These are phyloP conservation scores for Ceratopteris richardii DNA, from an alignment of 75 land plant genomes.

Conservation along the genomic window DNA sequence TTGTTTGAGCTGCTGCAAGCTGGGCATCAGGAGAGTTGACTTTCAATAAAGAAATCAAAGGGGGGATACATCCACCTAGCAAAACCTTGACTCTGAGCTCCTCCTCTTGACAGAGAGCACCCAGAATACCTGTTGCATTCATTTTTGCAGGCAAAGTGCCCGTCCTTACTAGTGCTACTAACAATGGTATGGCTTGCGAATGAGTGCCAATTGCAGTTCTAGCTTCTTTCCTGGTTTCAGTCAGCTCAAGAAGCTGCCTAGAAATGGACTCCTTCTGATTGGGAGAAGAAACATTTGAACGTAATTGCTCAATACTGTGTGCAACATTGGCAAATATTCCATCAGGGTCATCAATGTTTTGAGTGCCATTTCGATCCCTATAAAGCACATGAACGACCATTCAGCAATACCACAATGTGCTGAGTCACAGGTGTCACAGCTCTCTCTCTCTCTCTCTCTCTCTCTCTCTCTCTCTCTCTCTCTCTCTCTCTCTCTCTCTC, in stretches of 20 bases:
- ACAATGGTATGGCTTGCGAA: slow-evolving; percentile 39
- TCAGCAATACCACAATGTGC: background rate
- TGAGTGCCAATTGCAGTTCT: slow-evolving; percentile 36
- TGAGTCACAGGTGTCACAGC: no score
- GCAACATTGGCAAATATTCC: slow-evolving; percentile 93
- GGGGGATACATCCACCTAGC: slow-evolving; percentile 43
- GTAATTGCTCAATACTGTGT: slow-evolving; percentile 53
- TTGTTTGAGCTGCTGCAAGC: slow-evolving; percentile 32
- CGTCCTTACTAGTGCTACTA: slow-evolving; percentile 36
- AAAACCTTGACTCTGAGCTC: slow-evolving; percentile 42
- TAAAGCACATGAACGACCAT: background rate
- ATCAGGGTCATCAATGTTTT: slow-evolving; percentile 85
- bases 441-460: no score
- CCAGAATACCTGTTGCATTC: slow-evolving; percentile 35
- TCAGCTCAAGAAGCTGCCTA: slow-evolving; percentile 18
- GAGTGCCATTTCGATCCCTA: slow-evolving; percentile 48
- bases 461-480: no score
- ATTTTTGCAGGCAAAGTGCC: slow-evolving; percentile 35
- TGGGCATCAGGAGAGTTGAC: slow-evolving; percentile 36
- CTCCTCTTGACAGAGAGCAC: slow-evolving; percentile 35
- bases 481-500: no score
- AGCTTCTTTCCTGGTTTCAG: slow-evolving; percentile 31
- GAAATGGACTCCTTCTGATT: slow-evolving; percentile 33
- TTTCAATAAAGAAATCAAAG: slow-evolving; percentile 28
- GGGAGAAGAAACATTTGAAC: slow-evolving; percentile 16